phyloP scores from a whole-genome alignment of 257 asterid species.

The Haberlea rhodopensis region DNA sequence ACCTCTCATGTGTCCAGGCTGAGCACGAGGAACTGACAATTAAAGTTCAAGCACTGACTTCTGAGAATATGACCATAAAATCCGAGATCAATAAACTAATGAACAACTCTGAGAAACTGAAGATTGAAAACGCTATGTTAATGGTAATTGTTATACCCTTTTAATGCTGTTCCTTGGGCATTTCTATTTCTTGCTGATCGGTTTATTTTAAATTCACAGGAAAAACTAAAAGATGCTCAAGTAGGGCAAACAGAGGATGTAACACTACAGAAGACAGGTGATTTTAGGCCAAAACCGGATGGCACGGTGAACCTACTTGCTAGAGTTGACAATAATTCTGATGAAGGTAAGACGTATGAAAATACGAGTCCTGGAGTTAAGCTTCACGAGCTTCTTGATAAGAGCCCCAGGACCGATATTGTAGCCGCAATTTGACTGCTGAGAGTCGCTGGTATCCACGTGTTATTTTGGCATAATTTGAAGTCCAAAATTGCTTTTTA shows the following conservation, averaged over 20 bases:
- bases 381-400: slow-evolving; percentile 80
- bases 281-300: slow-evolving; percentile 51
- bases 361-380: slow-evolving; percentile 52
- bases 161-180: neutral
- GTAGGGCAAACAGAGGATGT: slow-evolving; percentile 35
- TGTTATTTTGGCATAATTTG: slow-evolving; percentile 69
- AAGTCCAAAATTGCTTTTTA: slow-evolving; percentile 66
- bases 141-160: slow-evolving; percentile 35
- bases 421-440: slow-evolving; percentile 76
- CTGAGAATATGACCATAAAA: slow-evolving; percentile 75
- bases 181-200: neutral
- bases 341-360: slow-evolving; percentile 49
- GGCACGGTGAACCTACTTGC: slow-evolving; percentile 81
- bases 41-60: slow-evolving; percentile 63
- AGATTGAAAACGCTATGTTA: slow-evolving; percentile 67
- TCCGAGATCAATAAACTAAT: slow-evolving; percentile 61
- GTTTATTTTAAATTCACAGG: slow-evolving; percentile 41
- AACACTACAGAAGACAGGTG: slow-evolving; percentile 40
- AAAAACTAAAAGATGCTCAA: slow-evolving; percentile 47
- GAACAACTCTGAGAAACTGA: slow-evolving; percentile 63
- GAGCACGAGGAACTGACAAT: slow-evolving; percentile 84
- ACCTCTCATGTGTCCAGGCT: slow-evolving; percentile 47
- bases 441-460: neutral
- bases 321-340: slow-evolving; percentile 65
- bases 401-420: slow-evolving; percentile 67